Evolutionary conservation across 495 filamentous ascomycete genomes (phyloP).

Genomic region (Xylaria curta): DNA sequence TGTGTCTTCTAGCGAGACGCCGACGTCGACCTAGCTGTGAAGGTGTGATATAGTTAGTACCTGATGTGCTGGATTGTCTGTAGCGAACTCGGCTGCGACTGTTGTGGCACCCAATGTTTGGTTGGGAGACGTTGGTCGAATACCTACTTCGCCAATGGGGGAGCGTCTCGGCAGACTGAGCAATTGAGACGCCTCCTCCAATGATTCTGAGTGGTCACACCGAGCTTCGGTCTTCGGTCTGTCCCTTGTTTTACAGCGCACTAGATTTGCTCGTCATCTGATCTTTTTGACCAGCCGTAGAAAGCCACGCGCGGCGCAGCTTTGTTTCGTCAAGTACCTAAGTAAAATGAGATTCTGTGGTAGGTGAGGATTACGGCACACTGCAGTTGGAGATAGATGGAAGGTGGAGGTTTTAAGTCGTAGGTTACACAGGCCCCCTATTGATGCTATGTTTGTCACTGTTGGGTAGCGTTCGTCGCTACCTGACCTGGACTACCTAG

Average conservation of each 20-base stretch:
- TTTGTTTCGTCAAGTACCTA: neutral
- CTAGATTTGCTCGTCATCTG: slow-evolving; percentile 21
- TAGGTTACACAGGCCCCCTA: neutral
- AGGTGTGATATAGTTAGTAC: neutral
- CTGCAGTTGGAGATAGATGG: neutral
- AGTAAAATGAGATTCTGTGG: neutral
- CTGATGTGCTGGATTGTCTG: neutral
- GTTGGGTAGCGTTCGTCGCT: neutral
- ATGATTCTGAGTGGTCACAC: slow-evolving; percentile 4
- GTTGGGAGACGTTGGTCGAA: neutral
- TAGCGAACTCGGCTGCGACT: slow-evolving; percentile 8
- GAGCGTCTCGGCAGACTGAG: neutral
- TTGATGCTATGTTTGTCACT: too few relatives aligned
- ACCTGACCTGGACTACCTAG: neutral
- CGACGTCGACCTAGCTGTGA: neutral
- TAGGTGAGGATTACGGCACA: neutral
- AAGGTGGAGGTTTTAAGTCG: neutral
- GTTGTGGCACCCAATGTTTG: neutral
- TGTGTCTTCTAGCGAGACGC: neutral
- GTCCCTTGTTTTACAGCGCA: neutral
- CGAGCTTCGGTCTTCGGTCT: neutral
- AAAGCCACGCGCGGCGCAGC: neutral
- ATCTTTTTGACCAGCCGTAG: neutral
- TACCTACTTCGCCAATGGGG: slow-evolving; percentile 16
- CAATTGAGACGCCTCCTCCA: slow-evolving; percentile 10